Evolutionary conservation across 805 yeast genomes (phyloP).

Genomic region (Candida verbasci): DNA sequence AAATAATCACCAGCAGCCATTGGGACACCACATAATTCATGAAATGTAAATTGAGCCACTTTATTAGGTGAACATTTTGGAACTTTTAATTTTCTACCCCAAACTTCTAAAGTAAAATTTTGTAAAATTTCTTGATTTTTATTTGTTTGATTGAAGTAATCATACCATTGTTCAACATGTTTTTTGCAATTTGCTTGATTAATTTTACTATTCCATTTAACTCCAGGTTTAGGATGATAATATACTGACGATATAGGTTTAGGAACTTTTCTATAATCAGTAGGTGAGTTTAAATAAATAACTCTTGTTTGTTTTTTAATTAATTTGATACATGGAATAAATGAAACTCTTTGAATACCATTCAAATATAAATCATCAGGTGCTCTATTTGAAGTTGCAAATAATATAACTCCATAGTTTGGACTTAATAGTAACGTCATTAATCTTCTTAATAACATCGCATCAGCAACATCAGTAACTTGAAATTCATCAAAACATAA

Average conservation of each 20-base stretch:
- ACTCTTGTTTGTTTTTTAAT: constrained; percentile 73
- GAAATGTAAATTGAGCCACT: constrained; percentile 88
- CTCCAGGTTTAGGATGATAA: constrained; percentile 64
- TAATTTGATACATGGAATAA: constrained; percentile 85
- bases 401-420: constrained; percentile 77
- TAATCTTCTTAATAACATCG: constrained; percentile 85
- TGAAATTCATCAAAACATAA: constrained; percentile 96
- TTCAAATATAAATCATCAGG: constrained; percentile 92
- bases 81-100: constrained; percentile 83
- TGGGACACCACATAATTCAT: constrained; percentile 81
- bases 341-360: constrained; percentile 89
- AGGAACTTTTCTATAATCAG: constrained; percentile 88
- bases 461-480: constrained; percentile 98
- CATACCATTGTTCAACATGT: constrained; percentile 77
- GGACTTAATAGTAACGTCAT: constrained; percentile 62
- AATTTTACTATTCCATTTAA: constrained; percentile 47
- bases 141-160: constrained; percentile 66
- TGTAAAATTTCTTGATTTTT: constrained; percentile 16
- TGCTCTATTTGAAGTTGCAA: constrained; percentile 92
- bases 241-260: constrained; percentile 79
- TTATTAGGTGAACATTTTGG: constrained; percentile 73
- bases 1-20: constrained; percentile 93
- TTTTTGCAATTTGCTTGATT: constrained; percentile 47
- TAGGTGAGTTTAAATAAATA: constrained; percentile 79
- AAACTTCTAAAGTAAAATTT: constrained; percentile 47